Evolutionary conservation across 441 rosid genomes (phyloP), one percentile per base, ranked within the genome.

Genomic region (Populus tomentosa): DNA sequence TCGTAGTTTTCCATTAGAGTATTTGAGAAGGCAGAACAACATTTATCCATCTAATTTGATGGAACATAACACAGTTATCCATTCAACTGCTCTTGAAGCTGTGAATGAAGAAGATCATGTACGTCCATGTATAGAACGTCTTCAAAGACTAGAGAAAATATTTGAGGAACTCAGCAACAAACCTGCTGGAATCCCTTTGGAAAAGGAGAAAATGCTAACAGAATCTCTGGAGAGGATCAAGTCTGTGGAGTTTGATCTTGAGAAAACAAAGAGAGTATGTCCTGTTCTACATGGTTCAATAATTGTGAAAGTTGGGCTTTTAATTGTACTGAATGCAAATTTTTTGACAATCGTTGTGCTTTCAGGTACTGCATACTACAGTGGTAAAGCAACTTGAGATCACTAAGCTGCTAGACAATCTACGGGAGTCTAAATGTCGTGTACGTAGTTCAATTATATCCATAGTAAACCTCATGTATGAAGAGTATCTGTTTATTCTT

Each of bases 191-290:
- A 90, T 95, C 59, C 99, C 99, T 3, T 30, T 79, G 65, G 99
- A 91, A 80, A 94, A 95, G 85, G 99, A 94, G 80, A 87, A 85
- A 82, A 88, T 91, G 86, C 86, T 95, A 9, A 79, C 84, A 86
- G 91, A 95, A 77, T 94, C 98, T 78, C 82, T 94, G 35, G 97
- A 94, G 75, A 90, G 99, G 82, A 95, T 95, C 77, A 95, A 88
- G 76, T 92, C 90, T 23, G 90, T 94, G 67, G 98, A 95, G 89
- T 86, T 82, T 72, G 99, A 95, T 84, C 95, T 95, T 10, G 93
- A 89, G 59, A 94, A 92, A 87, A 95, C 99, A 69, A 95, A 94
- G 85, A 82, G 89, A 28, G 30, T 95, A 88, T 73, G 86, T 56
- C 20, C 42, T 35, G 14, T 73, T 56, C 72, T 20, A 9, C 71